Evolutionary conservation across 2,329 filamentous ascomycete species (phyloP), one percentile per base, ranked within the genome.

Genomic region (Phialocephala sp.): DNA sequence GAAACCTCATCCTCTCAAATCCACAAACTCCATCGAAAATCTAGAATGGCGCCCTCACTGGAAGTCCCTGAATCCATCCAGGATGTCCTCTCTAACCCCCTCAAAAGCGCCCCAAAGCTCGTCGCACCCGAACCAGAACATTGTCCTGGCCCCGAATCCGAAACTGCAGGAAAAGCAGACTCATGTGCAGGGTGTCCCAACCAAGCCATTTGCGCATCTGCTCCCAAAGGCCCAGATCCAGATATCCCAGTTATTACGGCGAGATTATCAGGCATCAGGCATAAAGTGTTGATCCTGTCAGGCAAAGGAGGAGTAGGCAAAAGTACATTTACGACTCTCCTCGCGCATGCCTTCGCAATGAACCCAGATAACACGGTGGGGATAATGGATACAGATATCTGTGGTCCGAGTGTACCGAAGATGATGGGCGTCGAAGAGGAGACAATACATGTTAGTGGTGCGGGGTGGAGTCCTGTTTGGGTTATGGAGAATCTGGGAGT

Each of bases 341-440:
- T 98, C 20, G 91, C 92, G 1, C 93, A 97, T 76, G 94, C 92
- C 1, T 96, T 99, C 73, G 92, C 95, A 1, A 87, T 87, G 15
- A 92, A 96, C 77, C 88, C 90, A 0, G 87, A 90, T 55, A 90
- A 83, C 64, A 92, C 88, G 0, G 92, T 99, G 35, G 95, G 94
- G 22, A 90, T 99, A 72, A 97, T 98, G 93, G 95, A 99, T 79
- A 96, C 95, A 8, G 95, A 99, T 78, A 97, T 99, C 68, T 97
- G 93, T 80, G 95, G 95, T 0, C 95, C 95, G 0, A 93, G 89
- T 69, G 97, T 99, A 74, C 95, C 95, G 22, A 97, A 97, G 81
- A 98, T 99, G 94, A 94, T 99, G 89, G 95, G 95, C 39, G 94
- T 97, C 0, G 94, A 97, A 79, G 82, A 88, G 32, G 94, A 99